Conservation (phyloP, 2,329 filamentous ascomycete species). For the Hypocrella siamensis region DNA sequence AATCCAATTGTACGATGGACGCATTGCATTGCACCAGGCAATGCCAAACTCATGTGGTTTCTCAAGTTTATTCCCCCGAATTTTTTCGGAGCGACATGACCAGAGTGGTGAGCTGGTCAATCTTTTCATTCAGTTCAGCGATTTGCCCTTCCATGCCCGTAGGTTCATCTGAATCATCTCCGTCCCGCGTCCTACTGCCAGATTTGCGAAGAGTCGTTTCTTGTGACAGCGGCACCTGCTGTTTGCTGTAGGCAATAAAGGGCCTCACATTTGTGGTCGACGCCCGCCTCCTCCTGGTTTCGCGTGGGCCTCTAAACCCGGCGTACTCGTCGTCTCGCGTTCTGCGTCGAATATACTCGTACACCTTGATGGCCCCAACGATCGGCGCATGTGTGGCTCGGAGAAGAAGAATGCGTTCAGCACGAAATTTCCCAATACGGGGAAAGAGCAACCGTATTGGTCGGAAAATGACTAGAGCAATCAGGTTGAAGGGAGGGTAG, state of each 20-base stretch:
- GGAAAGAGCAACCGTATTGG: conserved; percentile 55
- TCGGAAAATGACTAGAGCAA: conserved; percentile 56
- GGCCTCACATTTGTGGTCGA: conserved; percentile 7
- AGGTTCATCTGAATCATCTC: conserved; percentile 21
- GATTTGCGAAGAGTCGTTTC: conserved; percentile 6
- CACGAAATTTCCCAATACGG: conserved; percentile 46
- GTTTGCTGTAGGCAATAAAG: conserved; percentile 5
- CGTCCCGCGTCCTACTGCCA: conserved; percentile 6
- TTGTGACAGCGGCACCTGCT: conserved; percentile 4
- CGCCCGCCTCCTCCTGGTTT: conserved; percentile 10
- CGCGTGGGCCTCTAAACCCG: conserved; percentile 30
- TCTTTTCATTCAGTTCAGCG: conserved; percentile 37
- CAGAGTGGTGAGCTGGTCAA: conserved; percentile 38
- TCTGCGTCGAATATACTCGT: conserved; percentile 36
- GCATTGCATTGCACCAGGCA: too few relatives aligned
- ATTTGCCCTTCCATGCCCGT: conserved; percentile 33
- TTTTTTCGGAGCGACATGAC: conserved; percentile 17
- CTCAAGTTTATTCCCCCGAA: too few relatives aligned
- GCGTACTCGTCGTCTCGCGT: conserved; percentile 26
- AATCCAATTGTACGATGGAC: too few relatives aligned
- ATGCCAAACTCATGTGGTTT: too few relatives aligned
- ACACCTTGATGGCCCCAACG: conserved; percentile 52
- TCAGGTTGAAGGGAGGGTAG: conserved; percentile 57
- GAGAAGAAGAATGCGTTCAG: conserved; percentile 43
- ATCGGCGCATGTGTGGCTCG: conserved; percentile 51